Evolutionary conservation across 2,329 filamentous ascomycete species (phyloP), one percentile per base, ranked within the genome.

Genomic region (Calonectria honghensis): DNA sequence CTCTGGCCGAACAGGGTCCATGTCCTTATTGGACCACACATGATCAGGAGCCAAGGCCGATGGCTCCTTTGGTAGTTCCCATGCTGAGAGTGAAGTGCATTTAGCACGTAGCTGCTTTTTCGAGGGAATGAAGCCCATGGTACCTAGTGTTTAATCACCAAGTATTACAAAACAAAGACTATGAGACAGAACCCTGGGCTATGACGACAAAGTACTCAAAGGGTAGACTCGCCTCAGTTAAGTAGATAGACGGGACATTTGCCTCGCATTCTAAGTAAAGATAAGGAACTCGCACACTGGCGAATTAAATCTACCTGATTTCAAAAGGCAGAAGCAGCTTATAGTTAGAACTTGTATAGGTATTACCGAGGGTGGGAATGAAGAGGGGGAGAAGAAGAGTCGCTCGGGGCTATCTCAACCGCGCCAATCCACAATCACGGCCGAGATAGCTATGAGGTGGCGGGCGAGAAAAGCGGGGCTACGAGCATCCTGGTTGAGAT

Each of bases 21-120:
- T 35, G 32, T 59, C 54, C 13, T 59, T 59, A 37, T 59, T 59
- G 1, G 54, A 35, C 54, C 54, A 54, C 51, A 54, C 51, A 54
- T 54, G 13, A 27, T 54, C 51, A 29, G 51, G 51, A 4, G 51
- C 51, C 13, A 54, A 18, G 29, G 51, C 51, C 14, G 51, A 54
- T 9, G 51, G 51, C 51, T 54, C 51, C 14, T 54, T 54, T 11
- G 51, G 51, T 18, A 54, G 6, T 31, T 54, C 27, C 51, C 51
- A 54, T 54, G 51, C 51, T 29, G 51, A 54, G 6, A 54, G 51
- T 6, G 27, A 31, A 31, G 51, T 54, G 51, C 51, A 54, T 29
- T 31, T 16, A 4, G 51, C 51, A 29, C 27, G 27, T 3, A 54
- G 7, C 14, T 20, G 51, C 14, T 54, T 5, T 24, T 31, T 54